These are phyloP conservation scores for Haplosporangium sp. DNA, from an alignment of 371 early-diverging fungal genomes.

Conservation along the genomic window DNA sequence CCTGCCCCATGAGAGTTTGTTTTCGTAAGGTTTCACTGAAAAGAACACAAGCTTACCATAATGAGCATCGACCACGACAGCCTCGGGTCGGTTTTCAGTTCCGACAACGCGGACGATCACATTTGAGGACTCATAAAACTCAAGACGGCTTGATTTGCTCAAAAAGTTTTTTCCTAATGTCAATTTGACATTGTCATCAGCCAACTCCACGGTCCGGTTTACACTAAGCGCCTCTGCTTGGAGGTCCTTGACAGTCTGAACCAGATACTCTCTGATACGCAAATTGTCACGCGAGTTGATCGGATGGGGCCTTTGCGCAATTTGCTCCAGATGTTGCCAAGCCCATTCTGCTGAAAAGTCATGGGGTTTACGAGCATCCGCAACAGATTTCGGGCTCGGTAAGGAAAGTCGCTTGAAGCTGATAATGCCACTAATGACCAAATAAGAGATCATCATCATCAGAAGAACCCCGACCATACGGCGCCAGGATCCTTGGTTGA, in stretches of 20 bases:
- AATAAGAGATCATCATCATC: conserved; percentile 43
- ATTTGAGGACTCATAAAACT: conserved; percentile 63
- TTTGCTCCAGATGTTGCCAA: conserved; percentile 64
- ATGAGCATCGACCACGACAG: conserved; percentile 64
- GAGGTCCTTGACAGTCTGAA: conserved; percentile 47
- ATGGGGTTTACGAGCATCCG: conserved; percentile 48
- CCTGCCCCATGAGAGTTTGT: no score
- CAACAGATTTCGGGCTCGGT: conserved; percentile 60
- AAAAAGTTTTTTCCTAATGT: conserved; percentile 33
- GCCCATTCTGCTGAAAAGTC: conserved; percentile 64
- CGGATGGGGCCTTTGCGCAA: conserved; percentile 64
- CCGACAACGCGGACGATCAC: conserved; percentile 63
- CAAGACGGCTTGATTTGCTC: conserved; percentile 56
- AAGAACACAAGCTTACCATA: no score
- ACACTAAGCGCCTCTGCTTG: conserved; percentile 54
- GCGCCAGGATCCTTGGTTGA: conserved; percentile 54
- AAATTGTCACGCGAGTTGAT: conserved; percentile 63
- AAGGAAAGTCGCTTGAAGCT: conserved; percentile 53
- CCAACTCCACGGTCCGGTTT: conserved; percentile 58
- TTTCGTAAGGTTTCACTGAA: no score
- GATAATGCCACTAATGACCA: conserved; percentile 41
- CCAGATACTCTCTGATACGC: conserved; percentile 48
- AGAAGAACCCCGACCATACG: conserved; percentile 51
- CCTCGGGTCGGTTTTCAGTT: conserved; percentile 51
- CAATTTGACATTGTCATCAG: conserved; percentile 55